A percentile compares a stretch with the other conserved stretches of the same genome.
phyloP scores from a whole-genome alignment of 192 early-diverging fungal species.

The Allomyces arbusculus region DNA sequence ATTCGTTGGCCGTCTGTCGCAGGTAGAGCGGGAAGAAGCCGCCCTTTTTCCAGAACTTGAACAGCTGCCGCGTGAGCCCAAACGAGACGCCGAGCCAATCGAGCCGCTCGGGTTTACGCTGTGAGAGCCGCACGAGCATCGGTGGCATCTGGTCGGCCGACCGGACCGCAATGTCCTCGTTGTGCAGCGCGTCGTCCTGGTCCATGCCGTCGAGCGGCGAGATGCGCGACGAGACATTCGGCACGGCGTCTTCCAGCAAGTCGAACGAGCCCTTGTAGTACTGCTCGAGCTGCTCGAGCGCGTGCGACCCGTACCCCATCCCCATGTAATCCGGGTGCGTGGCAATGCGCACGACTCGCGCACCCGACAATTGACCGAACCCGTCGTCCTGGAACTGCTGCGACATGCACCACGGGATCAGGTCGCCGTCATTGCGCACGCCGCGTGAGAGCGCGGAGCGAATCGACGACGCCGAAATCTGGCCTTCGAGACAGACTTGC shows the following conservation, averaged over 20 bases:
- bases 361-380: constrained; percentile 84
- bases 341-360: constrained; percentile 89
- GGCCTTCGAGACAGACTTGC: constrained; percentile 82
- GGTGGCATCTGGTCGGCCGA: constrained; percentile 85
- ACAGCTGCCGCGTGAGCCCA: constrained; percentile 67
- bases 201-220: constrained; percentile 1
- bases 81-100: constrained; percentile 95
- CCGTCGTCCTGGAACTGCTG: constrained; percentile 93
- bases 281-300: constrained; percentile 59
- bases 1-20: constrained; percentile 87
- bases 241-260: constrained; percentile 33
- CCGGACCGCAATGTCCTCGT: constrained; percentile 61
- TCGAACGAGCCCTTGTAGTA: constrained; percentile 73
- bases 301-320: constrained; percentile 93
- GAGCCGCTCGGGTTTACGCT: constrained; percentile 54
- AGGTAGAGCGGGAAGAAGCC: constrained; percentile 85
- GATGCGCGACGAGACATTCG: neutral
- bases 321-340: constrained; percentile 90
- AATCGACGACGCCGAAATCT: constrained; percentile 72
- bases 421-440: constrained; percentile 68
- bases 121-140: constrained; percentile 61
- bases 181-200: constrained; percentile 23
- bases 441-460: constrained; percentile 65
- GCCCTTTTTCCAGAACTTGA: constrained; percentile 90
- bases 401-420: constrained; percentile 93